Conservation (phyloP, 108 stramenopile species). For the Hondaea fermentalgiana region DNA sequence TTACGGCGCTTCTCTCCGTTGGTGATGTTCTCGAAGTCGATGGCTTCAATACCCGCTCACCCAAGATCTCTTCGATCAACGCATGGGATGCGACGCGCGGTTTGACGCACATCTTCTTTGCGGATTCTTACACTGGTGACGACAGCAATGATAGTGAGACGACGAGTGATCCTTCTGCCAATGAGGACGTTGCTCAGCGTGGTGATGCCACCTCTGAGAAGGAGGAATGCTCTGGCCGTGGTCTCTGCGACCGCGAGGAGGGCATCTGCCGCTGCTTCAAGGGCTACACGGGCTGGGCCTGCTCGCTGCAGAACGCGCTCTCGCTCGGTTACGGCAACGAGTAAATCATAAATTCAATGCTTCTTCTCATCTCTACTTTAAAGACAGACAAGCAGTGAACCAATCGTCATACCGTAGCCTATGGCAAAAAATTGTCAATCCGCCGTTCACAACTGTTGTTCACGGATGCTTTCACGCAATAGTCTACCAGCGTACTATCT, state of each 20-base stretch:
- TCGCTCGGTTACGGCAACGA: background rate
- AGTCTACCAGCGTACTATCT: no score
- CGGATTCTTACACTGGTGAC: background rate
- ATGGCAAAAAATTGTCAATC: no score
- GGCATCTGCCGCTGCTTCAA: constrained; percentile 49
- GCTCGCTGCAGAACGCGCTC: constrained; percentile 46
- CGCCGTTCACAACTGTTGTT: no score
- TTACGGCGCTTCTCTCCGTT: background rate
- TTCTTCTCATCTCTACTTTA: background rate
- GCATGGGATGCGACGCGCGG: background rate
- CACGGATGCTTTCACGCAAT: no score
- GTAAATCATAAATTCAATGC: background rate
- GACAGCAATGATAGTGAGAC: background rate
- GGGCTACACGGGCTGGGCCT: constrained; percentile 71
- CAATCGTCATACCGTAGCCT: no score
- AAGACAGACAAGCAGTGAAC: background rate
- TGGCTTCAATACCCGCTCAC: background rate
- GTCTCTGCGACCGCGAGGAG: constrained; percentile 40
- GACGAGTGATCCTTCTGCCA: background rate
- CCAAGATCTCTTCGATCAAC: background rate
- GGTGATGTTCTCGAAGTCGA: background rate
- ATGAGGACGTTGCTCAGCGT: background rate
- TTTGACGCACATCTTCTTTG: background rate
- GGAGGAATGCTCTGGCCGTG: constrained; percentile 48
- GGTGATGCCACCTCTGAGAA: constrained; percentile 23